phyloP scores from a whole-genome alignment of 306 rosid species.

The Prunus kanzakura region DNA sequence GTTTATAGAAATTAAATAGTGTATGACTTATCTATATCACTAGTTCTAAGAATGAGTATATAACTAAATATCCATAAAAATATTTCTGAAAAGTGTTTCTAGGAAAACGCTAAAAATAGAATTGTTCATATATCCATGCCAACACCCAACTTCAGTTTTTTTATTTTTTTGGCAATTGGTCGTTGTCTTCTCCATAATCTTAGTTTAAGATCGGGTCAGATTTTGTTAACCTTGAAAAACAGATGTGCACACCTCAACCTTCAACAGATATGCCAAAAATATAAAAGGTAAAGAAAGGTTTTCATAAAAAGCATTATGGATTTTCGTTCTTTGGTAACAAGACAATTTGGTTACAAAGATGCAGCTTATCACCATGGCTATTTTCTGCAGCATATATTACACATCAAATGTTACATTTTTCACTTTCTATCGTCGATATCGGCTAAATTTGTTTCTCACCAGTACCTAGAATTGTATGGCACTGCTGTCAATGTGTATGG shows the following conservation, averaged over 20 bases:
- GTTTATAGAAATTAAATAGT: too few relatives aligned
- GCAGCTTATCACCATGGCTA: neutral
- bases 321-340: neutral
- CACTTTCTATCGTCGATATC: neutral
- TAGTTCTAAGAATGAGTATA: too few relatives aligned
- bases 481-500: neutral
- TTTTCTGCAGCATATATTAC: neutral
- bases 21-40: too few relatives aligned
- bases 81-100: too few relatives aligned
- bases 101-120: too few relatives aligned
- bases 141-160: too few relatives aligned
- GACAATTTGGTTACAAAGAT: neutral
- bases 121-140: too few relatives aligned
- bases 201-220: too few relatives aligned
- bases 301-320: neutral
- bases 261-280: neutral
- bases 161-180: too few relatives aligned
- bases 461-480: neutral
- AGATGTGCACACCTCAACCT: neutral
- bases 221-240: too few relatives aligned
- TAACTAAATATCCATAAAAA: too few relatives aligned
- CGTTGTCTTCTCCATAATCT: too few relatives aligned
- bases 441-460: neutral
- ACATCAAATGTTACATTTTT: neutral
- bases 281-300: neutral